phyloP scores from a whole-genome alignment of 768 basidiomycete species.

The Antrodiella citrinella region DNA sequence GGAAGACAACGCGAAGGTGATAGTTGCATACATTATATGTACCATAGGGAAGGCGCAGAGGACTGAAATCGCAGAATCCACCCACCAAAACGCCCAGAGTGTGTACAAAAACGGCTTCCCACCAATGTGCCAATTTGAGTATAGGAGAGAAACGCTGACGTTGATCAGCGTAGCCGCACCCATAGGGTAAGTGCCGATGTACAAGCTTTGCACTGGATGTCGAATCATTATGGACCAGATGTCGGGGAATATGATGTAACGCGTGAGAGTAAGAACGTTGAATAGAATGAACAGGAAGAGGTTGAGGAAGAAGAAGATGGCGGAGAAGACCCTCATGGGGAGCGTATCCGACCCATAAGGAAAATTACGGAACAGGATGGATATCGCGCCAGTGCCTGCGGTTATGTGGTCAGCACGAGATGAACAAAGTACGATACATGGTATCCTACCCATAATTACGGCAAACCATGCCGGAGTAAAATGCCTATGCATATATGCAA shows the following conservation, averaged over 20 bases:
- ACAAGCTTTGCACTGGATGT: conserved; percentile 45
- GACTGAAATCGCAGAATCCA: conserved; percentile 47
- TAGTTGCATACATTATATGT: conserved; percentile 52
- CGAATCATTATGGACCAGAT: conserved; percentile 41
- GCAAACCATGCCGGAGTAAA: conserved; percentile 53
- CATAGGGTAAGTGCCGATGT: conserved; percentile 47
- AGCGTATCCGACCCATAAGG: conserved; percentile 41
- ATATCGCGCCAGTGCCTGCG: conserved; percentile 41
- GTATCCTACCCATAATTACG: conserved; percentile 40
- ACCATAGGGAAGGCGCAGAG: conserved; percentile 54
- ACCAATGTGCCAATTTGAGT: conserved; percentile 37
- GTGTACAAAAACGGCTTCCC: conserved; percentile 44
- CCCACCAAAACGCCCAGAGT: conserved; percentile 66
- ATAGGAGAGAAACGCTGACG: conserved; percentile 37
- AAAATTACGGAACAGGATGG: conserved; percentile 47
- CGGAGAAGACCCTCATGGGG: conserved; percentile 33
- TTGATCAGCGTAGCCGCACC: conserved; percentile 52
- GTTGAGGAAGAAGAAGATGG: conserved; percentile 54
- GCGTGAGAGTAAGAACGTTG: conserved; percentile 32
- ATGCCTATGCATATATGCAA: conserved; percentile 31
- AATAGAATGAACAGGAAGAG: conserved; percentile 46
- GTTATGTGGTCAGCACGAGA: not conserved
- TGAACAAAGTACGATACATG: not conserved
- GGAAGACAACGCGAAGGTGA: not conserved
- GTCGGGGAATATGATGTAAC: conserved; percentile 47